Percentiles rank a stretch among this genome's conserved stretches.
phyloP scores from a whole-genome alignment of 371 early-diverging fungal species.

The Circinella minor region DNA sequence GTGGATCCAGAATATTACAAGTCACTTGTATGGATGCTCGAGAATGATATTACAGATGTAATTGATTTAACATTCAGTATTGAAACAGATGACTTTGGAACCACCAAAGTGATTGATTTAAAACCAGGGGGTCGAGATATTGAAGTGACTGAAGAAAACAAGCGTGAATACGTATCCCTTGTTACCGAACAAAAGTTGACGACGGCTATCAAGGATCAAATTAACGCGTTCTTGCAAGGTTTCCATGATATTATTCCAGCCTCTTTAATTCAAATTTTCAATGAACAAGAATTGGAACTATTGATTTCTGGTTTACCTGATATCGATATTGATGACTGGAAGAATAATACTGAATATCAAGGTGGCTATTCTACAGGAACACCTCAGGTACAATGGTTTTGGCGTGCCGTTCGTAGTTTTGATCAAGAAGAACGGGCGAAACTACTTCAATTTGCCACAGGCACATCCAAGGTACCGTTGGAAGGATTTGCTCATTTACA shows the following conservation, averaged over 20 bases:
- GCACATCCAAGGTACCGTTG: constrained; percentile 97
- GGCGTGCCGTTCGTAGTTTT: constrained; percentile 98
- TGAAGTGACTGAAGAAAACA: constrained; percentile 95
- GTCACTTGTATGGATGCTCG: constrained; percentile 96
- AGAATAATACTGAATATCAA: constrained; percentile 96
- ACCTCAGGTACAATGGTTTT: constrained; percentile 98
- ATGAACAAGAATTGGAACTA: constrained; percentile 98
- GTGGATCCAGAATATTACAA: constrained; percentile 97
- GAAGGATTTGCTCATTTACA: constrained; percentile 96
- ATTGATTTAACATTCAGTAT: constrained; percentile 95
- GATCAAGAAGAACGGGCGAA: constrained; percentile 97
- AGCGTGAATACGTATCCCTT: constrained; percentile 94
- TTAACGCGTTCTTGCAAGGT: constrained; percentile 91
- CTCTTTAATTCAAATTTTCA: constrained; percentile 92
- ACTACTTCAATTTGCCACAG: constrained; percentile 97
- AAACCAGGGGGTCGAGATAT: constrained; percentile 91
- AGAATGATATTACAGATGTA: constrained; percentile 96
- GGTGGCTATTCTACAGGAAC: constrained; percentile 86
- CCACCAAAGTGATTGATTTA: constrained; percentile 84
- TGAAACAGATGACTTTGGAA: constrained; percentile 95
- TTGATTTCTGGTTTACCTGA: constrained; percentile 98
- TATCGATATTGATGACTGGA: constrained; percentile 99
- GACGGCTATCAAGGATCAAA: constrained; percentile 91
- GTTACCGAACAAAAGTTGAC: constrained; percentile 91
- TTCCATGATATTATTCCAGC: constrained; percentile 97